phyloP scores from a whole-genome alignment of 371 early-diverging fungal species.

The Nematocida sp. region DNA sequence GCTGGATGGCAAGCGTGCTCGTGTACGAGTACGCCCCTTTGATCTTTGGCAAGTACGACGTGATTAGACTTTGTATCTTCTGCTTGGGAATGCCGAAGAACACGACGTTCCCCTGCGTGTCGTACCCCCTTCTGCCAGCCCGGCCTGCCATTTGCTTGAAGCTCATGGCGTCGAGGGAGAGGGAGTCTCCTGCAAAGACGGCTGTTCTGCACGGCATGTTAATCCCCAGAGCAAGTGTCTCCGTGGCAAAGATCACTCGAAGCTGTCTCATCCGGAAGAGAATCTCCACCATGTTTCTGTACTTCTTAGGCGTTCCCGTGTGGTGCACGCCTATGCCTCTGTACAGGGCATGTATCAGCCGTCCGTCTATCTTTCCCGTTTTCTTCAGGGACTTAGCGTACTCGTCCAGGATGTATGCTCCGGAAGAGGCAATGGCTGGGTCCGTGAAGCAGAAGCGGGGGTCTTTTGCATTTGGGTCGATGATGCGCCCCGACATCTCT shows the following conservation, averaged over 20 bases:
- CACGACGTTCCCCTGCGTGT: slow-evolving; percentile 67
- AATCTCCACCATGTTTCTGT: slow-evolving; percentile 66
- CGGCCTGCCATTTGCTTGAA: slow-evolving; percentile 68
- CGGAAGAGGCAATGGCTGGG: slow-evolving; percentile 54
- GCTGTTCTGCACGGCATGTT: slow-evolving; percentile 68
- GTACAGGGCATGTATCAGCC: slow-evolving; percentile 60
- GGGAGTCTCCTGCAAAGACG: slow-evolving; percentile 67
- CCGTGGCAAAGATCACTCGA: slow-evolving; percentile 67
- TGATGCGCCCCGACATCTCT: slow-evolving; percentile 33
- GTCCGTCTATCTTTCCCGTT: slow-evolving; percentile 32
- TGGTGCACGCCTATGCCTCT: slow-evolving; percentile 69
- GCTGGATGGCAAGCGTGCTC: slow-evolving; percentile 54
- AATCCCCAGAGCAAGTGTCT: slow-evolving; percentile 68
- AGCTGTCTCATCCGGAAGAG: slow-evolving; percentile 67
- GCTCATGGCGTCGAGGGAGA: slow-evolving; percentile 66
- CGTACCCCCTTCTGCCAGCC: slow-evolving; percentile 69
- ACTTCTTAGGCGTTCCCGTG: slow-evolving; percentile 65
- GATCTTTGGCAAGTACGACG: slow-evolving; percentile 66
- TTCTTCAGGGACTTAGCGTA: slow-evolving; percentile 57
- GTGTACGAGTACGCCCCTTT: slow-evolving; percentile 66
- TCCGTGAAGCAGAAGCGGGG: slow-evolving; percentile 60
- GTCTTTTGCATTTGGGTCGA: slow-evolving; percentile 54
- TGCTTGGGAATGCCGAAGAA: slow-evolving; percentile 64
- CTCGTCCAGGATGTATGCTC: slow-evolving; percentile 62
- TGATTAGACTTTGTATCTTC: slow-evolving; percentile 63